Evolutionary conservation across 192 early-diverging fungal genomes (phyloP).

Genomic region (Coemansia asiatica): DNA sequence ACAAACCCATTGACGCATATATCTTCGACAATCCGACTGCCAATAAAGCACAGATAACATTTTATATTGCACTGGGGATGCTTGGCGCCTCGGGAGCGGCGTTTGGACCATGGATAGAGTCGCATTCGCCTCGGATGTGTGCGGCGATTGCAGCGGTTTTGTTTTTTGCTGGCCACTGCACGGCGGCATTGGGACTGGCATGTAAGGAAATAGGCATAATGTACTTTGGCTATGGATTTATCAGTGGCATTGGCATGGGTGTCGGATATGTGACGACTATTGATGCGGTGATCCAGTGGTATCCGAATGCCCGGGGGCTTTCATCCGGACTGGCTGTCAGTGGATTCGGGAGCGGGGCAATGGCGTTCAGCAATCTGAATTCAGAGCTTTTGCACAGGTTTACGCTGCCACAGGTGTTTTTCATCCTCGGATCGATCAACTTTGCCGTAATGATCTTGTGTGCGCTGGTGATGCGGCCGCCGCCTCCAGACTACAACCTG

Average conservation of each 20-base stretch:
- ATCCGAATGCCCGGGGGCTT: slow-evolving; percentile 71
- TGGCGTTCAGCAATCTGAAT: slow-evolving; percentile 68
- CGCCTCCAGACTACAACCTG: slow-evolving; percentile 59
- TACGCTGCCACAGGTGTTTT: slow-evolving; percentile 65
- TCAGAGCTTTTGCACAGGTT: slow-evolving; percentile 53
- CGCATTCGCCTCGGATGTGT: slow-evolving; percentile 68
- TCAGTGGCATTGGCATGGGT: slow-evolving; percentile 70
- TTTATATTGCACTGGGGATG: slow-evolving; percentile 76
- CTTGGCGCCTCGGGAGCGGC: slow-evolving; percentile 69
- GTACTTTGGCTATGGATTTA: slow-evolving; percentile 72
- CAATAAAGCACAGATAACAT: slow-evolving; percentile 63
- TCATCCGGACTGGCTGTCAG: slow-evolving; percentile 75
- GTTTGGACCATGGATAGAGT: slow-evolving; percentile 81
- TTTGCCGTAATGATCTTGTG: slow-evolving; percentile 65
- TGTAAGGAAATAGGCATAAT: slow-evolving; percentile 61
- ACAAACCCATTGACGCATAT: slow-evolving; percentile 64
- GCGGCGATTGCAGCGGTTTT: slow-evolving; percentile 62
- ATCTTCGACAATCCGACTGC: slow-evolving; percentile 57
- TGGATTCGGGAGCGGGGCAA: slow-evolving; percentile 74
- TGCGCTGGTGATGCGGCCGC: slow-evolving; percentile 61
- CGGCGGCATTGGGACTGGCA: slow-evolving; percentile 62
- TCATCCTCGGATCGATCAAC: slow-evolving; percentile 63
- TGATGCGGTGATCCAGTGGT: slow-evolving; percentile 77
- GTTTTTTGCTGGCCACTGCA: slow-evolving; percentile 69
- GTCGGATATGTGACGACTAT: slow-evolving; percentile 76